Evolutionary conservation across 768 basidiomycete genomes (phyloP).

Genomic region (Mycena maculata): DNA sequence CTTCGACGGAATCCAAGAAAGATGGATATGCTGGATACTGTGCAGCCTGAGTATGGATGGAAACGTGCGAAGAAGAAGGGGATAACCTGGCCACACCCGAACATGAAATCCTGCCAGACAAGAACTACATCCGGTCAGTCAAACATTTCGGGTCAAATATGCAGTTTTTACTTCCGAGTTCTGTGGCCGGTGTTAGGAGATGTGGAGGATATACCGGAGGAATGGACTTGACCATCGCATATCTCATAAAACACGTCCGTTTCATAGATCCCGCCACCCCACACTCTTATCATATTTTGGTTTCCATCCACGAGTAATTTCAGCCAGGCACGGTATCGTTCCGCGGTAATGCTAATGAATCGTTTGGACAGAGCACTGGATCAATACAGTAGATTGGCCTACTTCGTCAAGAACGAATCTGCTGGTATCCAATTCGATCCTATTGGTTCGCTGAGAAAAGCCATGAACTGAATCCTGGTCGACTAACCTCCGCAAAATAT

Average conservation of each 20-base stretch:
- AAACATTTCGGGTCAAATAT: background rate
- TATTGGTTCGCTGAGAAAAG: slow-evolving; percentile 34
- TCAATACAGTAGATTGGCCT: background rate
- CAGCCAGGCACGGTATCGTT: slow-evolving; percentile 83
- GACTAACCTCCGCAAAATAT: slow-evolving; percentile 87
- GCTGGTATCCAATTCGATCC: slow-evolving; percentile 96
- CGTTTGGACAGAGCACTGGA: background rate
- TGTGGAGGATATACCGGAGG: background rate
- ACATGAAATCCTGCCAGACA: slow-evolving; percentile 99
- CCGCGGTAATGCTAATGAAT: slow-evolving; percentile 54
- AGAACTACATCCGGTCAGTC: slow-evolving; percentile 59
- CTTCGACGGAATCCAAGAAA: slow-evolving; percentile 76
- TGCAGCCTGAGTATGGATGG: slow-evolving; percentile 8
- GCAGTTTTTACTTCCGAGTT: slow-evolving; percentile 68
- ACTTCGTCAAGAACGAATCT: slow-evolving; percentile 91
- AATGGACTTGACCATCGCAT: slow-evolving; percentile 69
- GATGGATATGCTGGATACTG: slow-evolving; percentile 92
- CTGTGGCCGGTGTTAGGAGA: slow-evolving; percentile 45
- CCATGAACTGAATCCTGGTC: background rate
- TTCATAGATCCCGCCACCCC: slow-evolving; percentile 96
- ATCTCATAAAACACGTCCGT: slow-evolving; percentile 84
- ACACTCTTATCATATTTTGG: slow-evolving; percentile 92
- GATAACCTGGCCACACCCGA: slow-evolving; percentile 89
- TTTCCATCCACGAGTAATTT: slow-evolving; percentile 89
- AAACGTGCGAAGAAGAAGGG: background rate